phyloP scores from a whole-genome alignment of 805 yeast genomes.

The Dipodascus geniculatus region DNA sequence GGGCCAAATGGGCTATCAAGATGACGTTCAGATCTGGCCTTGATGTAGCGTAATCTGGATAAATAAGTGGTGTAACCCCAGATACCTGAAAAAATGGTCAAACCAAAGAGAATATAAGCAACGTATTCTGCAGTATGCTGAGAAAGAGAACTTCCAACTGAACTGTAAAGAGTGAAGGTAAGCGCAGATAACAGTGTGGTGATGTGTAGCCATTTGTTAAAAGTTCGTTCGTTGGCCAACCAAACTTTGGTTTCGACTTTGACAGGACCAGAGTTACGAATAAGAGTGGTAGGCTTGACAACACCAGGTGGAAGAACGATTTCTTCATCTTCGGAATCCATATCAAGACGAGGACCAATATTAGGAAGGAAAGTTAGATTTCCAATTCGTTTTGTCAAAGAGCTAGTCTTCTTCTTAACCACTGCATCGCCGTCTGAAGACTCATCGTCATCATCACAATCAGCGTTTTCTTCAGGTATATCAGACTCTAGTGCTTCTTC shows the following conservation, averaged over 20 bases:
- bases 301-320: conserved; percentile 84
- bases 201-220: conserved; percentile 88
- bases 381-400: conserved; percentile 2
- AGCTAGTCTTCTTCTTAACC: conserved; percentile 7
- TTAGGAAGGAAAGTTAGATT: conserved; percentile 18
- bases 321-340: conserved; percentile 72
- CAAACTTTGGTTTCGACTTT: conserved; percentile 96
- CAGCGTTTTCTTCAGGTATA: conserved; percentile 27
- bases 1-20: conserved; percentile 90
- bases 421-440: conserved; percentile 26
- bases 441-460: conserved; percentile 48
- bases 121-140: conserved; percentile 44
- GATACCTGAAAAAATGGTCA: conserved; percentile 70
- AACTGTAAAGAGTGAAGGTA: conserved; percentile 73
- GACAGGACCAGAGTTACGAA: conserved; percentile 83
- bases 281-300: conserved; percentile 59
- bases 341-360: conserved; percentile 17
- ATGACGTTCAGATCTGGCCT: conserved; percentile 74
- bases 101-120: conserved; percentile 68
- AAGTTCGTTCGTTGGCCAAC: conserved; percentile 97
- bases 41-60: conserved; percentile 59
- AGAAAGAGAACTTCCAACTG: conserved; percentile 56
- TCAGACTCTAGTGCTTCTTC: conserved; percentile 4
- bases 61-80: conserved; percentile 84
- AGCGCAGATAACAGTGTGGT: conserved; percentile 73